A percentile compares a stretch with the other conserved stretches of the same genome.
These are phyloP conservation scores for Tuber calosporum DNA, from an alignment of 495 filamentous ascomycete species.

Conservation along the genomic window DNA sequence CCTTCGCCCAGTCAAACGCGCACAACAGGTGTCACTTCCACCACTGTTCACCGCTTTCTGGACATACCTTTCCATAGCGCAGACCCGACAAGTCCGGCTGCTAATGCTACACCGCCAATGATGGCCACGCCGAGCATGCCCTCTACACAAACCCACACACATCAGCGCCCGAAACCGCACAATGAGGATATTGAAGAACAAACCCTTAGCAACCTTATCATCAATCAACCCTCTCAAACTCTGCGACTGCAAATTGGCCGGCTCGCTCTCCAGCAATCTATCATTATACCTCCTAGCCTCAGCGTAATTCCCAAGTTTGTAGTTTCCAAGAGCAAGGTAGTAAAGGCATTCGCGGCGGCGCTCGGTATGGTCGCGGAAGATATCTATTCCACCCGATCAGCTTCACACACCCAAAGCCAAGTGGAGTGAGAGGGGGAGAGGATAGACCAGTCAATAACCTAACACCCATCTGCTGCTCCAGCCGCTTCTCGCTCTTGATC, in stretches of 20 bases:
- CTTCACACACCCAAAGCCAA: not conserved
- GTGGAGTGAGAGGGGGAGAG: not conserved
- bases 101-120: constrained; percentile 84
- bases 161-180: constrained; percentile 9
- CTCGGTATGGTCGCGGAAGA: constrained; percentile 86
- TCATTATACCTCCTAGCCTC: constrained; percentile 94
- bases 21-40: not conserved
- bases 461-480: constrained; percentile 91
- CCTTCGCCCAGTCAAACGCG: constrained; percentile 4
- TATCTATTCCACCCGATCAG: constrained; percentile 50
- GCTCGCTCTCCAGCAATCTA: constrained; percentile 77
- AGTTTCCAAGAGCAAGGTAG: constrained; percentile 93
- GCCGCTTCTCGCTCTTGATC: constrained; percentile 77
- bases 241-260: constrained; percentile 75
- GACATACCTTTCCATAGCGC: constrained; percentile 65
- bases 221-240: constrained; percentile 82
- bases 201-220: constrained; percentile 75
- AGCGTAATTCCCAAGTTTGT: constrained; percentile 94
- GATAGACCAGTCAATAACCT: constrained; percentile 62
- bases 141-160: constrained; percentile 47
- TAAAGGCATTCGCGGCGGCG: constrained; percentile 94
- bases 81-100: constrained; percentile 85
- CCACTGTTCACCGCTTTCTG: constrained; percentile 47
- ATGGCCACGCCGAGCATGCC: constrained; percentile 94
- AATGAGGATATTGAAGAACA: constrained; percentile 4